Evolutionary conservation across 129 eudicot genomes (phyloP).

Genomic region (Arctium lappa): DNA sequence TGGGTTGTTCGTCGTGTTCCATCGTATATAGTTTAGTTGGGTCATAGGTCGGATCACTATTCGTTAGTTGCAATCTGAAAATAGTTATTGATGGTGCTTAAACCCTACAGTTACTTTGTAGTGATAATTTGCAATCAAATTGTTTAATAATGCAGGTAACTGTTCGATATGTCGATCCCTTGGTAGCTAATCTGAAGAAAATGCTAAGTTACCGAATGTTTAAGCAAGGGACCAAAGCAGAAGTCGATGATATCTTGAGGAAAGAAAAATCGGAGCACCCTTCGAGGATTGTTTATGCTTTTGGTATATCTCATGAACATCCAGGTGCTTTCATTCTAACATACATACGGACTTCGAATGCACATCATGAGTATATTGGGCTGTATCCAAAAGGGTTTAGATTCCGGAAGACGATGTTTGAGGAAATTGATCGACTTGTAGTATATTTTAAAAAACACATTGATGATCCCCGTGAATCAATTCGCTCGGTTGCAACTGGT

Average conservation of each 20-base stretch:
- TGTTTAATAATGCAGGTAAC: constrained; percentile 49
- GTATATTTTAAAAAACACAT: constrained; percentile 82
- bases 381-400: constrained; percentile 87
- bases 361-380: constrained; percentile 89
- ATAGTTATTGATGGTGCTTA: neutral
- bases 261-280: constrained; percentile 77
- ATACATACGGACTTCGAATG: constrained; percentile 73
- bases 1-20: no score
- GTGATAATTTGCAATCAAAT: neutral
- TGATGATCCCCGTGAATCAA: constrained; percentile 79
- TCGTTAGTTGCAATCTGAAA: neutral
- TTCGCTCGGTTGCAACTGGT: constrained; percentile 50
- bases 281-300: constrained; percentile 68
- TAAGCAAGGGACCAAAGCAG: constrained; percentile 74
- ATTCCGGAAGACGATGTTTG: constrained; percentile 81
- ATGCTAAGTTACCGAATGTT: constrained; percentile 86
- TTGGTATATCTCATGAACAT: constrained; percentile 90
- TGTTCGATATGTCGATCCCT: constrained; percentile 79
- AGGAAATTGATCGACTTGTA: constrained; percentile 78
- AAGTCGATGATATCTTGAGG: constrained; percentile 74
- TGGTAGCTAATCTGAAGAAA: constrained; percentile 67
- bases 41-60: neutral
- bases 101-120: neutral
- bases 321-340: constrained; percentile 85
- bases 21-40: no score